These are phyloP conservation scores for Rubus idaeus DNA, from an alignment of 306 rosid species.

Conservation along the genomic window DNA sequence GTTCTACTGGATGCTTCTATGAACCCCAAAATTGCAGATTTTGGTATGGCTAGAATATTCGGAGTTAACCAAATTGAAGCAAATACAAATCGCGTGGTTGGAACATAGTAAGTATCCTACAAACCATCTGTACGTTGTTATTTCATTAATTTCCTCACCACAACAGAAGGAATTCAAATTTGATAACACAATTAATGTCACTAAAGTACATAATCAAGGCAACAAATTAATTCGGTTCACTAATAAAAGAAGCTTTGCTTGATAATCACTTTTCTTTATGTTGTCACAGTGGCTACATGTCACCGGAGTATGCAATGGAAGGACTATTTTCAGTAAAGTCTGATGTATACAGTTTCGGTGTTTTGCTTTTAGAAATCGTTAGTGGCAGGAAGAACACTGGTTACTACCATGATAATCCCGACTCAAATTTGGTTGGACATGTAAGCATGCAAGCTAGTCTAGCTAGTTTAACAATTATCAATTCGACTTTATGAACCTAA, in stretches of 20 bases:
- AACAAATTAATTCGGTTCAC: neutral
- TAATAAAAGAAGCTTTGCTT: neutral
- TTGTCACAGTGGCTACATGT: slow-evolving; percentile 53
- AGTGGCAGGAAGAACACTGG: slow-evolving; percentile 57
- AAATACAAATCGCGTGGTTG: slow-evolving; percentile 54
- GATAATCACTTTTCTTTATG: neutral
- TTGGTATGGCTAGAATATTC: slow-evolving; percentile 71
- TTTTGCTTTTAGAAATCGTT: slow-evolving; percentile 54
- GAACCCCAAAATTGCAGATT: slow-evolving; percentile 69
- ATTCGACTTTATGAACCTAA: neutral
- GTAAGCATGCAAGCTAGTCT: slow-evolving; percentile 32
- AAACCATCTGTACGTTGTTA: neutral
- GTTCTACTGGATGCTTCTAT: slow-evolving; percentile 46
- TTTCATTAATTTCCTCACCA: neutral
- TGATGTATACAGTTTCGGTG: slow-evolving; percentile 59
- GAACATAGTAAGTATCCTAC: slow-evolving; percentile 62
- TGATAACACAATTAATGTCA: neutral
- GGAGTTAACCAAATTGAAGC: slow-evolving; percentile 57
- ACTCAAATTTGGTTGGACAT: slow-evolving; percentile 55
- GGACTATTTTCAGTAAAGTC: slow-evolving; percentile 53
- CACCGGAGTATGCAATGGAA: slow-evolving; percentile 68
- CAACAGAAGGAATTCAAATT: neutral
- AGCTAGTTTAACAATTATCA: neutral
- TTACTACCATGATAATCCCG: slow-evolving; percentile 24
- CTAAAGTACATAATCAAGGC: neutral